phyloP scores from a whole-genome alignment of 768 basidiomycete genomes.

The Myochromella boudieri region DNA sequence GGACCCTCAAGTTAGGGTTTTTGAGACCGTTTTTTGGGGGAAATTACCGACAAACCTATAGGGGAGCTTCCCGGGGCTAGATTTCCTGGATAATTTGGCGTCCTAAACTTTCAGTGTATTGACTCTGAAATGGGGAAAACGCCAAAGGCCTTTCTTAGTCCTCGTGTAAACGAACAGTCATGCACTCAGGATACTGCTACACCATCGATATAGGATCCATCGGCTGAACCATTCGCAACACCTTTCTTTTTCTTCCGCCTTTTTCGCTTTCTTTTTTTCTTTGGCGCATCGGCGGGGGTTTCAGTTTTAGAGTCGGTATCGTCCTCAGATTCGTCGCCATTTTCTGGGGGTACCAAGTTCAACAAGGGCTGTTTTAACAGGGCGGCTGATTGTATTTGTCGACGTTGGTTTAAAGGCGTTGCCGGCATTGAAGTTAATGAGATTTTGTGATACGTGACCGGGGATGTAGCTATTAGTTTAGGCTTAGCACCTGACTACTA shows the following conservation, averaged over 20 bases:
- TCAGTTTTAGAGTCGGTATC: slow-evolving; percentile 19
- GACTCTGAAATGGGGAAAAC: not conserved
- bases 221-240: slow-evolving; percentile 1
- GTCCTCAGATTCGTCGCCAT: slow-evolving; percentile 30
- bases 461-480: too few species aligned
- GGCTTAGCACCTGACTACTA: too few species aligned
- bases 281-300: slow-evolving; percentile 28
- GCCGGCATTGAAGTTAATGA: slow-evolving; percentile 14
- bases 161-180: not conserved
- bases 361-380: slow-evolving; percentile 44
- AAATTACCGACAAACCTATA: too few species aligned
- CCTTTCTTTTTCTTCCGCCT: slow-evolving; percentile 51
- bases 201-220: not conserved
- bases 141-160: too few species aligned
- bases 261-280: slow-evolving; percentile 59
- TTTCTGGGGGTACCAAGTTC: slow-evolving; percentile 49
- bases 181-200: not conserved
- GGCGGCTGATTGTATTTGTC: slow-evolving; percentile 18
- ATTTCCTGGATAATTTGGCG: not conserved
- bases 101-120: not conserved
- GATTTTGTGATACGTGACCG: too few species aligned
- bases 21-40: too few species aligned
- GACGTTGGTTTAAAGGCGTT: slow-evolving; percentile 8
- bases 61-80: too few species aligned
- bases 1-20: too few species aligned